A percentile compares a stretch with the other conserved stretches of the same genome.
Evolutionary conservation across 306 rosid genomes (phyloP).

Genomic region (Rubus idaeus): DNA sequence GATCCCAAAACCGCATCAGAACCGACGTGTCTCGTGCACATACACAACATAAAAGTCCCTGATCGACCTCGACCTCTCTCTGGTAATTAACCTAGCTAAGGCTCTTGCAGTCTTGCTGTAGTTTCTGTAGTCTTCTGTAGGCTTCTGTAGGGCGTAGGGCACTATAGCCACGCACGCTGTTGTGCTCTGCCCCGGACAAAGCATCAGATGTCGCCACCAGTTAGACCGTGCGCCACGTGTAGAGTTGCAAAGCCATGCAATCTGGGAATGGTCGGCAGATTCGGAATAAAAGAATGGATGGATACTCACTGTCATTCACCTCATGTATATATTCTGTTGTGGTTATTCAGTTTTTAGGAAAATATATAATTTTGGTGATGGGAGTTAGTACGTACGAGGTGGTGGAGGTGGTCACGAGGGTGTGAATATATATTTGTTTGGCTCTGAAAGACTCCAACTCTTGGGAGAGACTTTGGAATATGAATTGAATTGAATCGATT

Average conservation of each 20-base stretch:
- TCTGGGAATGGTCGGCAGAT: slow-evolving; percentile 20
- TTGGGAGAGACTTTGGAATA: neutral
- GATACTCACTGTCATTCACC: neutral
- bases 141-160: slow-evolving; percentile 12
- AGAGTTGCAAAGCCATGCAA: neutral
- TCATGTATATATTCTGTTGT: neutral
- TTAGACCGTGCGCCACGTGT: neutral
- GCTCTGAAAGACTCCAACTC: neutral
- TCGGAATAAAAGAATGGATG: neutral
- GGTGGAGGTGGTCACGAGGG: neutral
- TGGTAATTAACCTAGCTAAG: neutral
- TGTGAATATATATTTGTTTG: neutral
- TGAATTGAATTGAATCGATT: neutral
- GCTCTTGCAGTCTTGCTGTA: neutral
- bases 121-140: neutral
- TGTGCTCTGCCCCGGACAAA: slow-evolving; percentile 35
- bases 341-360: neutral
- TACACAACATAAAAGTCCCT: neutral
- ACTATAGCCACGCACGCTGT: slow-evolving; percentile 34
- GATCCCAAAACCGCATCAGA: slow-evolving; percentile 29
- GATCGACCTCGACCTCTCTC: neutral
- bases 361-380: neutral
- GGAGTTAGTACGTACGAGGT: neutral
- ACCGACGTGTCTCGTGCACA: slow-evolving; percentile 25
- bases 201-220: slow-evolving; percentile 17